Percentiles rank a stretch among this genome's conserved stretches.
phyloP scores from a whole-genome alignment of 805 yeast species.

The Candida hispaniensis region DNA sequence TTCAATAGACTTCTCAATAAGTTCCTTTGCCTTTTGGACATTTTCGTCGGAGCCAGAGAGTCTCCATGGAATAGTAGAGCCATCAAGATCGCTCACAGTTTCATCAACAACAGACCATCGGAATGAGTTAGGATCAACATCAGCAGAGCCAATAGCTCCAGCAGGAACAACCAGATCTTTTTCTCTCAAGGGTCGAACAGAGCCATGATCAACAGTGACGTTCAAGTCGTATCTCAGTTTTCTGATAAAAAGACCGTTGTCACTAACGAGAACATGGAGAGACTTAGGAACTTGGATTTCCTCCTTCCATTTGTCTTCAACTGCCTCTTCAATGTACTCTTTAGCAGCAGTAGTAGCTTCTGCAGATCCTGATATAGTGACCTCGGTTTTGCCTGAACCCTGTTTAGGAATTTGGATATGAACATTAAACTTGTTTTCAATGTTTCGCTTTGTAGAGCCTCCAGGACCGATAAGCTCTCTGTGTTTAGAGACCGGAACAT shows the following conservation, averaged over 20 bases:
- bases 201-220: constrained; percentile 39
- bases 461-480: constrained; percentile 70
- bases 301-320: constrained; percentile 45
- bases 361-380: constrained; percentile 55
- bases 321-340: constrained; percentile 47
- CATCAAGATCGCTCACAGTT: constrained; percentile 22
- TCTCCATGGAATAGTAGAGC: constrained; percentile 42
- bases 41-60: constrained; percentile 42
- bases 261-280: constrained; percentile 51
- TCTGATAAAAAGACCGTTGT: constrained; percentile 54
- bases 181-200: constrained; percentile 28
- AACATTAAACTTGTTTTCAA: constrained; percentile 62
- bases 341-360: constrained; percentile 55
- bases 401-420: constrained; percentile 56
- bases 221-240: constrained; percentile 41
- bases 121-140: constrained; percentile 31
- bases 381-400: constrained; percentile 22
- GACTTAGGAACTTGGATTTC: constrained; percentile 47
- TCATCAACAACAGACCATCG: constrained; percentile 40
- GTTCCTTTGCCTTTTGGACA: constrained; percentile 42
- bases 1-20: constrained; percentile 41
- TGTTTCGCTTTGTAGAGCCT: constrained; percentile 60
- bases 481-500: constrained; percentile 61
- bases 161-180: constrained; percentile 39
- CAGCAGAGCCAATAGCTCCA: constrained; percentile 28